phyloP scores from a whole-genome alignment of 2,329 filamentous ascomycete species.

The Colletotrichum nymphaeae region DNA sequence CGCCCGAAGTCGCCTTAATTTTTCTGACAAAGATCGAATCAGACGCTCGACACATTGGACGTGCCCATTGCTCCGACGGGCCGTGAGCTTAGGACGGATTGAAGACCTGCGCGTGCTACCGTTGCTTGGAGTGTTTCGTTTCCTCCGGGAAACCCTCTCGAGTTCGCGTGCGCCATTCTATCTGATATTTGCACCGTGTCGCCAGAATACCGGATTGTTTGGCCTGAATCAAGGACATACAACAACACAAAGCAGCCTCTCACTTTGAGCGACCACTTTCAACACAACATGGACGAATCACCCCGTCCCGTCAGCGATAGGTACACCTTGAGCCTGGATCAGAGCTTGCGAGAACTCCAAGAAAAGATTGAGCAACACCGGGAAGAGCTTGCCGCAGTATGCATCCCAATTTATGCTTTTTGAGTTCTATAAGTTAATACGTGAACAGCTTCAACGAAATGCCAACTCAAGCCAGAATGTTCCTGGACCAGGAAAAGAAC shows the following conservation, averaged over 20 bases:
- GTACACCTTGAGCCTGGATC: slow-evolving; percentile 69
- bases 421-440: neutral
- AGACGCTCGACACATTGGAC: slow-evolving; percentile 21
- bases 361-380: slow-evolving; percentile 66
- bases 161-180: slow-evolving; percentile 21
- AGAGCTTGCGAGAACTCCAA: slow-evolving; percentile 76
- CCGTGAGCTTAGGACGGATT: slow-evolving; percentile 22
- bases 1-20: slow-evolving; percentile 28
- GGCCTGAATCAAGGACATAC: slow-evolving; percentile 17
- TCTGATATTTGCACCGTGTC: slow-evolving; percentile 6
- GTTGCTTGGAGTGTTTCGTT: slow-evolving; percentile 35
- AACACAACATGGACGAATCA: slow-evolving; percentile 15
- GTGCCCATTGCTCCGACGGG: slow-evolving; percentile 10
- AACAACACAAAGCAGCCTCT: neutral
- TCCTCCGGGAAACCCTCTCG: slow-evolving; percentile 20
- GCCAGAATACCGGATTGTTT: slow-evolving; percentile 23
- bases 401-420: neutral
- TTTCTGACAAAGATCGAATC: slow-evolving; percentile 25
- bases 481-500: slow-evolving; percentile 32
- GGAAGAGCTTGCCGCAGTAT: slow-evolving; percentile 50
- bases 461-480: slow-evolving; percentile 9
- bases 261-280: neutral
- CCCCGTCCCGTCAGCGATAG: slow-evolving; percentile 42
- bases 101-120: slow-evolving; percentile 12
- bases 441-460: slow-evolving; percentile 37